Conservation (phyloP, 371 early-diverging fungal species). For the Fennellomyces sp. region DNA sequence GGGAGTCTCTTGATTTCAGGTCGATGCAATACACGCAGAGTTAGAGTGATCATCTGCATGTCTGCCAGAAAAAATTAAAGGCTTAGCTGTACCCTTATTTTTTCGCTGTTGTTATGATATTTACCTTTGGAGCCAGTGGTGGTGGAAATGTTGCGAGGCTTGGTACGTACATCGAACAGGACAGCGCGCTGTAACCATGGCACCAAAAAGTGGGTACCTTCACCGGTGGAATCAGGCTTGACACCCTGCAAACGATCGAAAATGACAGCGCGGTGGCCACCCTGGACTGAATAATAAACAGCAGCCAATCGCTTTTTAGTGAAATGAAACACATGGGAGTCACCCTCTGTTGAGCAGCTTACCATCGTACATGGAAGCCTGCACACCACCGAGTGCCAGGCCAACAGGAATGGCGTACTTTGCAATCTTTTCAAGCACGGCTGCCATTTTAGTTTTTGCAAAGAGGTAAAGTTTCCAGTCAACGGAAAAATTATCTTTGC, state of each 20-base stretch:
- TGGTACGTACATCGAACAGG: constrained; percentile 88
- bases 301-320: not conserved
- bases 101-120: not conserved
- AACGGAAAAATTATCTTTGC: no score
- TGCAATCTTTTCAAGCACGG: constrained; percentile 59
- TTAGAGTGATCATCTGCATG: constrained; percentile 94
- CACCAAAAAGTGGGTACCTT: constrained; percentile 97
- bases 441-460: constrained; percentile 43
- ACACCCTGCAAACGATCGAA: constrained; percentile 97
- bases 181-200: constrained; percentile 91
- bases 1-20: constrained; percentile 83
- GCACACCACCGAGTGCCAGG: constrained; percentile 65
- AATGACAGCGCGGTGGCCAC: constrained; percentile 95
- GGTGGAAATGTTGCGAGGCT: constrained; percentile 96
- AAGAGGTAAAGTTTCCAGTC: no score
- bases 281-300: constrained; percentile 72
- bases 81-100: not conserved
- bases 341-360: constrained; percentile 28
- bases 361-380: constrained; percentile 94
- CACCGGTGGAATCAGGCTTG: constrained; percentile 74
- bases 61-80: no score
- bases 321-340: not conserved
- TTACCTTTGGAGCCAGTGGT: constrained; percentile 79
- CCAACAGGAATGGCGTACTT: constrained; percentile 73
- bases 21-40: constrained; percentile 93